A percentile compares a stretch with the other conserved stretches of the same genome.
These are phyloP conservation scores for Colletotrichum lentis DNA, from an alignment of 2,329 filamentous ascomycete species.

Conservation along the genomic window DNA sequence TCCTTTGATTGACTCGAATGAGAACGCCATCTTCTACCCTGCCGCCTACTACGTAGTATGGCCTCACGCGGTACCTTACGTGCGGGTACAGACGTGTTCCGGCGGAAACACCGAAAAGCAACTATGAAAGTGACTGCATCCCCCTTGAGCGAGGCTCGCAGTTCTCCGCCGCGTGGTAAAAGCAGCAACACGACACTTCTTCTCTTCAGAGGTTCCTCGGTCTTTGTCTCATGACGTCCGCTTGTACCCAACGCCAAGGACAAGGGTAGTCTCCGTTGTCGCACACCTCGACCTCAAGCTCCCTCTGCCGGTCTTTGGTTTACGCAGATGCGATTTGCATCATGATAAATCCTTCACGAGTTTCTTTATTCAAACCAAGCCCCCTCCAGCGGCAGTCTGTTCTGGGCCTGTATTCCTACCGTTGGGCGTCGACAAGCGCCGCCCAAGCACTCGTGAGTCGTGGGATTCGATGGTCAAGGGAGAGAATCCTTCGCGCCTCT, in stretches of 20 bases:
- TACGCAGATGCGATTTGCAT: background rate
- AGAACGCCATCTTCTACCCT: background rate
- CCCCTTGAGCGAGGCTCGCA: background rate
- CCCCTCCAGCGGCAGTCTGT: background rate
- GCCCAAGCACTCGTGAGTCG: background rate
- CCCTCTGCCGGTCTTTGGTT: background rate
- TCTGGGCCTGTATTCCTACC: background rate
- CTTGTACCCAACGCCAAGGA: background rate
- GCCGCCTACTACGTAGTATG: no score
- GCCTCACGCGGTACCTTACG: background rate
- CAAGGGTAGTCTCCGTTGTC: background rate
- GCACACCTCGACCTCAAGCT: background rate
- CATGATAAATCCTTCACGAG: background rate
- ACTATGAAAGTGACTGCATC: background rate
- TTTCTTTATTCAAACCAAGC: background rate
- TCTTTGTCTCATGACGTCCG: no score
- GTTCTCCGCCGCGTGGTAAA: background rate
- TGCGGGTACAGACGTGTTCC: background rate
- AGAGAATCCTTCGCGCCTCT: conserved; percentile 36
- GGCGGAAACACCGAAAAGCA: background rate
- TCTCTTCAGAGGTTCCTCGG: background rate
- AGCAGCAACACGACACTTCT: background rate
- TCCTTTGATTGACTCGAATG: background rate
- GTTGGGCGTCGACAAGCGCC: conserved; percentile 19
- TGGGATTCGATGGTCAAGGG: conserved; percentile 16